Evolutionary conservation across 2,329 filamentous ascomycete genomes (phyloP).

Genomic region (Aspergillus sp.): DNA sequence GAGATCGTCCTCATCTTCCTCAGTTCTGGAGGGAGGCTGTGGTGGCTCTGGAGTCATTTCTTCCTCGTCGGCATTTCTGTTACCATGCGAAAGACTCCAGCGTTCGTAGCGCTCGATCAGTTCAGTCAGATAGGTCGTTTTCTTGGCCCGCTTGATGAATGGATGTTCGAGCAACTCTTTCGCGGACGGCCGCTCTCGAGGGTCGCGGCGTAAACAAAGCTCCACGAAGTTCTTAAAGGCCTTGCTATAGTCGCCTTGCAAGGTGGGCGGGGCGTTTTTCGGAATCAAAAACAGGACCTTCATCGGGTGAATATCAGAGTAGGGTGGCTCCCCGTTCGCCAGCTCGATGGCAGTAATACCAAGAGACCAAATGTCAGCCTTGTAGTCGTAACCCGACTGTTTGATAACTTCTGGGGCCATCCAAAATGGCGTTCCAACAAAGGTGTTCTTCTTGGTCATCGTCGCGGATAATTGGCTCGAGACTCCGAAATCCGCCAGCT

Average conservation of each 20-base stretch:
- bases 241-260: constrained; percentile 79
- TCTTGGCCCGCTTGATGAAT: constrained; percentile 88
- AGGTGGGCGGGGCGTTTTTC: constrained; percentile 80
- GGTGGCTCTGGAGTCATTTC: constrained; percentile 49
- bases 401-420: constrained; percentile 99
- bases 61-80: constrained; percentile 59
- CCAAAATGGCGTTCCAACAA: constrained; percentile 98
- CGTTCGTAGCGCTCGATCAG: constrained; percentile 86
- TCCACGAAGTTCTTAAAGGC: constrained; percentile 82
- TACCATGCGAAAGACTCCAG: constrained; percentile 79
- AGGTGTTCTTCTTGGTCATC: constrained; percentile 99
- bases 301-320: constrained; percentile 97
- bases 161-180: constrained; percentile 84
- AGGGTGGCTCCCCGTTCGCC: constrained; percentile 87
- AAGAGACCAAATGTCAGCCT: constrained; percentile 96
- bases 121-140: constrained; percentile 94
- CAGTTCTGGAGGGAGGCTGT: constrained; percentile 39
- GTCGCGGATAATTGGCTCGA: constrained; percentile 94
- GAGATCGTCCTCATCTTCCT: constrained; percentile 67
- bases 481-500: constrained; percentile 94
- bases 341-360: constrained; percentile 92
- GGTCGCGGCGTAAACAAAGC: constrained; percentile 82
- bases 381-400: constrained; percentile 96
- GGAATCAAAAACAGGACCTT: constrained; percentile 96
- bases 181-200: constrained; percentile 80